phyloP scores from a whole-genome alignment of 805 yeast species.

The Wickerhamiella dianesei region DNA sequence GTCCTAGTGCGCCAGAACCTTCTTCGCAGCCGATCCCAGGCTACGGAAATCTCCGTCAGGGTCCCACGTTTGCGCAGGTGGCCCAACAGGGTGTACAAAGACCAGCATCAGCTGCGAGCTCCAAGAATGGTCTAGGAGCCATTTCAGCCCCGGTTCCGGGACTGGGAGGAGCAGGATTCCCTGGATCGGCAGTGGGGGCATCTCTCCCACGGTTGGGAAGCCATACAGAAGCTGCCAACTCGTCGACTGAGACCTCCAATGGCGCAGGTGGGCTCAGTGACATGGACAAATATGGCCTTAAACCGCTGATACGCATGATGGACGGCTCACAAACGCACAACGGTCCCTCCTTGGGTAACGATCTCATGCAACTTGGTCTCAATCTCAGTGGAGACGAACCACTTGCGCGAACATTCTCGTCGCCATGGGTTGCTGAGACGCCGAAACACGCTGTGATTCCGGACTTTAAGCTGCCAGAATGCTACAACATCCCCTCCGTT shows the following conservation, averaged over 20 bases:
- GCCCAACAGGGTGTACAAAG: conserved; percentile 13
- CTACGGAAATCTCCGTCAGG: not conserved
- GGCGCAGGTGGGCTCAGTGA: conserved; percentile 21
- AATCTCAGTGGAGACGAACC: conserved; percentile 36
- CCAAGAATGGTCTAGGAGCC: not conserved
- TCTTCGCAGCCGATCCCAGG: conserved; percentile 1
- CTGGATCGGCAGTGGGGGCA: conserved; percentile 1
- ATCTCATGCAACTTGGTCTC: conserved; percentile 52
- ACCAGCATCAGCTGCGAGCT: not conserved
- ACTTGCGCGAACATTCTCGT: conserved; percentile 54
- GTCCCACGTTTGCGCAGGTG: conserved; percentile 14
- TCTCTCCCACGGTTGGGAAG: conserved; percentile 1
- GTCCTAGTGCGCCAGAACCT: not conserved
- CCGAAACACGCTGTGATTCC: conserved; percentile 87
- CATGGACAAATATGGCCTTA: conserved; percentile 52
- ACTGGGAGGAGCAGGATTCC: not conserved
- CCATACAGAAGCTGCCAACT: not conserved
- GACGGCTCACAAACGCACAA: conserved; percentile 47
- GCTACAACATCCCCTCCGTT: conserved; percentile 33
- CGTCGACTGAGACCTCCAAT: not conserved
- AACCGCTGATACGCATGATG: conserved; percentile 47
- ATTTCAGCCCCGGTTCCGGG: not conserved
- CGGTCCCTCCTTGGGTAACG: conserved; percentile 62
- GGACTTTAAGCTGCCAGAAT: conserved; percentile 49
- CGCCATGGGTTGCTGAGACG: conserved; percentile 89